Base-by-base conservation (phyloP, 2,329 filamentous ascomycete genomes). In the Aspergillus calidoustus region DNA sequence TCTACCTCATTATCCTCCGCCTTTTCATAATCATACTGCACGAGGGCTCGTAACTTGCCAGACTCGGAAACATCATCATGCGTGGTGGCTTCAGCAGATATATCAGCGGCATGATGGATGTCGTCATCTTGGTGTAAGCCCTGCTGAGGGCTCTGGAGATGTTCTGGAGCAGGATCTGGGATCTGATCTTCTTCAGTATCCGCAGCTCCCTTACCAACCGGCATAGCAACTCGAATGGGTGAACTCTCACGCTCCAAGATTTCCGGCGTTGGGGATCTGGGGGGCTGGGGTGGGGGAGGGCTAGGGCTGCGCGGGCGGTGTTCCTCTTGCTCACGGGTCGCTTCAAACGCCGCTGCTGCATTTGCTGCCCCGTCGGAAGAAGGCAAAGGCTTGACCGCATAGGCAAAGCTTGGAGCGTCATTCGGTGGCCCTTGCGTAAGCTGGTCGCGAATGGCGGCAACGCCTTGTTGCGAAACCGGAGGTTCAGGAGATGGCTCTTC, bases 1-100 rank as follows among this genome's bases (percentile, higher is more conserved):
- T 97, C 93, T 60, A 99, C 87, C 79, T 99, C 95, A 72, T 99
- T 99, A 68, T 97, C 93, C 77, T 99, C 95, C 1, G 93, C 93
- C 80, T 96, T 97, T 72, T 97, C 94, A 74, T 99, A 99, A 75
- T 99, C 95, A 75, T 95, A 99, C 72, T 95, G 89, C 41, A 95
- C 87, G 60, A 96, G 72, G 1, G 95, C 95, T 52, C 88, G 87
- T 74, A 89, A 86, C 57, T 90, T 90, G 41, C 84, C 84, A 77
- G 71, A 30, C 75, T 80, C 66, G 82, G 79, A 17, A 77, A 77
- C 57, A 79, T 79, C 68, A 28, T 79, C 79, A 22, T 84, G 85
- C 13, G 86, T 83, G 52, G 86, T 83, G 52, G 84, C 83, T 56
- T 83, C 80, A 11, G 86, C 85, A 13, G 86, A 83, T 60, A 84